phyloP scores from a whole-genome alignment of 2,329 filamentous ascomycete species.

The Fusarium equiseti region DNA sequence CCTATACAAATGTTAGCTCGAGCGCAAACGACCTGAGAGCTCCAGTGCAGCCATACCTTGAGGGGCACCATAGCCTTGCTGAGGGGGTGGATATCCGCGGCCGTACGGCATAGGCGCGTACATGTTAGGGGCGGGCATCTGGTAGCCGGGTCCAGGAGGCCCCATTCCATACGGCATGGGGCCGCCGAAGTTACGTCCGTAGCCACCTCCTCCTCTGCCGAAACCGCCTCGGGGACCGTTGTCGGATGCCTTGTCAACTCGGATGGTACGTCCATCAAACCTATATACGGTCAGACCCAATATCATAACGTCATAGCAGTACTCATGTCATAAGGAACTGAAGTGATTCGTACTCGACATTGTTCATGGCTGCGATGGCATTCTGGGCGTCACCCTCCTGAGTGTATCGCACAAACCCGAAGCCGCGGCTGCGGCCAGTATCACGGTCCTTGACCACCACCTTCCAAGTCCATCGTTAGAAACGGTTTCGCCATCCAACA shows the following conservation, averaged over 20 bases:
- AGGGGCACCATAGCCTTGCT: conserved; percentile 53
- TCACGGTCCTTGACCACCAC: conserved; percentile 98
- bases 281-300: conserved; percentile 33
- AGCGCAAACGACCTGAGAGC: not conserved
- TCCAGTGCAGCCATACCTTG: conserved; percentile 54
- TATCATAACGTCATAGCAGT: conserved; percentile 7
- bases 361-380: conserved; percentile 85
- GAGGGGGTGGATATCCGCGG: conserved; percentile 53
- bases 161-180: conserved; percentile 54
- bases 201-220: conserved; percentile 55
- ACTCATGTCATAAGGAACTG: conserved; percentile 38
- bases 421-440: conserved; percentile 95
- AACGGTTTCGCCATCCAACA: conserved; percentile 25
- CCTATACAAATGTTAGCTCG: conserved; percentile 46
- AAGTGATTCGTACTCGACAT: conserved; percentile 78
- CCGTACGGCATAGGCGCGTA: conserved; percentile 54
- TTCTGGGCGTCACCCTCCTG: conserved; percentile 80
- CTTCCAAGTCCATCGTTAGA: conserved; percentile 60
- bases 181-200: conserved; percentile 57
- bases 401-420: conserved; percentile 93
- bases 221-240: conserved; percentile 69
- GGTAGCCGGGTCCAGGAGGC: conserved; percentile 55
- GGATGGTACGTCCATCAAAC: conserved; percentile 66
- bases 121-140: conserved; percentile 53
- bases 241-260: conserved; percentile 95